These are phyloP conservation scores for Dioscorea zingiberensis DNA, from an alignment of 106 monocot genomes.

Conservation along the genomic window DNA sequence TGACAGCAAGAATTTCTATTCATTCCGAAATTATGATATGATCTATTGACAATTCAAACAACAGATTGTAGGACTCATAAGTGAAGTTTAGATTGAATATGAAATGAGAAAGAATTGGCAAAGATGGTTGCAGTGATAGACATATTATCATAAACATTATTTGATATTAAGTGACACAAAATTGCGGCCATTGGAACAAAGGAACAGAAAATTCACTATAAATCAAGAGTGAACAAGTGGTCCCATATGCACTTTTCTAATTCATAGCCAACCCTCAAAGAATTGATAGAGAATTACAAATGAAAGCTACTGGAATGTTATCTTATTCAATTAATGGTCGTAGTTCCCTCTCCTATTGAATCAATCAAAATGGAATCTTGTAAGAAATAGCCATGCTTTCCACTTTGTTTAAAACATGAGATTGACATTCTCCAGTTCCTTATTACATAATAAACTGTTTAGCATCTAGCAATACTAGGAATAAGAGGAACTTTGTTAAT, in stretches of 20 bases:
- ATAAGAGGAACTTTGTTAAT: neutral
- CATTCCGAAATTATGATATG: no score
- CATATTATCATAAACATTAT: no score
- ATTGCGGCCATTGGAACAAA: no score
- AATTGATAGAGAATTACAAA: constrained; percentile 2
- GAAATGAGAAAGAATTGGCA: no score
- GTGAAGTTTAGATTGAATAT: no score
- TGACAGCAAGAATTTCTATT: no score
- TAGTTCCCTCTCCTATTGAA: constrained; percentile 12
- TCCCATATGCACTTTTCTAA: constrained; percentile 1
- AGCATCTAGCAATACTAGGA: constrained; percentile 23
- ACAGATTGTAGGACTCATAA: no score
- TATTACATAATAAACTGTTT: constrained; percentile 18
- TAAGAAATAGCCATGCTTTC: neutral
- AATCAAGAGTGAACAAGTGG: no score
- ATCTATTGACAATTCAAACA: no score
- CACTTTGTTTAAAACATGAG: neutral
- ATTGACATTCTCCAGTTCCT: constrained; percentile 16
- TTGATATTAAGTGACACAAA: no score
- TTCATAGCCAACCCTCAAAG: constrained; percentile 2
- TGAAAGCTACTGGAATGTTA: constrained; percentile 5
- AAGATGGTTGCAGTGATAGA: no score
- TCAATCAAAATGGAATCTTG: constrained; percentile 18
- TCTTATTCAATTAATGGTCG: constrained; percentile 8
- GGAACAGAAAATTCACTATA: no score